Evolutionary conservation across 805 yeast genomes (phyloP).

Genomic region (Candida odintsovae): DNA sequence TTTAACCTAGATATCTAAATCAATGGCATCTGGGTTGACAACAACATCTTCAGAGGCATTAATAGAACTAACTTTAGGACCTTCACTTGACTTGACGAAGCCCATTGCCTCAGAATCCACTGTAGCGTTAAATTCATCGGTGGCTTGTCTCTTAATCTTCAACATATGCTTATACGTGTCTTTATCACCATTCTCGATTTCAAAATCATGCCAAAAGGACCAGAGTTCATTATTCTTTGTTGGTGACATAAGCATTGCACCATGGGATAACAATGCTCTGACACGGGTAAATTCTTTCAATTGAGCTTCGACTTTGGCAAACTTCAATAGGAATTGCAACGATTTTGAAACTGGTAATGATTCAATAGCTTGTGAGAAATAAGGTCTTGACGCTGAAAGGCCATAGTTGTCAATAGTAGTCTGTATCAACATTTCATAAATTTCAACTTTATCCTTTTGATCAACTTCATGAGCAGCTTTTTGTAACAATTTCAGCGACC

Average conservation of each 20-base stretch:
- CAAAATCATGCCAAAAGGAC: slow-evolving; percentile 72
- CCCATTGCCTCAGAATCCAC: slow-evolving; percentile 36
- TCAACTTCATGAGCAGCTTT: slow-evolving; percentile 32
- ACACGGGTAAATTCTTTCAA: slow-evolving; percentile 53
- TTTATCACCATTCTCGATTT: slow-evolving; percentile 65
- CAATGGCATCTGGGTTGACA: slow-evolving; percentile 55
- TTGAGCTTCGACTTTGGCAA: slow-evolving; percentile 50
- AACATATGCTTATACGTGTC: slow-evolving; percentile 70
- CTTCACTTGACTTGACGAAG: slow-evolving; percentile 38
- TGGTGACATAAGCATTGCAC: slow-evolving; percentile 38
- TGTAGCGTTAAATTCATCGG: slow-evolving; percentile 23
- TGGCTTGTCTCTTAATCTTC: slow-evolving; percentile 42
- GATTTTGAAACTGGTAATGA: slow-evolving; percentile 37
- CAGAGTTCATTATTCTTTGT: slow-evolving; percentile 37
- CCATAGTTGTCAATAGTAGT: slow-evolving; percentile 37
- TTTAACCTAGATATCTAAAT: slow-evolving; percentile 33
- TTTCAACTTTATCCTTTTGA: slow-evolving; percentile 27
- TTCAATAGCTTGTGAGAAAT: slow-evolving; percentile 49
- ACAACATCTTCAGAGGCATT: slow-evolving; percentile 14
- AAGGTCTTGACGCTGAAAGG: slow-evolving; percentile 35
- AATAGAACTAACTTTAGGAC: slow-evolving; percentile 28
- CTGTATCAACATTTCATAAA: slow-evolving; percentile 39
- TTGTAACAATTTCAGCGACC: slow-evolving; percentile 43
- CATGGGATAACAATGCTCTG: slow-evolving; percentile 55
- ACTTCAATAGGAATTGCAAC: slow-evolving; percentile 41